Evolutionary conservation across 441 rosid species (phyloP).

Genomic region (Gossypium gossypioides): DNA sequence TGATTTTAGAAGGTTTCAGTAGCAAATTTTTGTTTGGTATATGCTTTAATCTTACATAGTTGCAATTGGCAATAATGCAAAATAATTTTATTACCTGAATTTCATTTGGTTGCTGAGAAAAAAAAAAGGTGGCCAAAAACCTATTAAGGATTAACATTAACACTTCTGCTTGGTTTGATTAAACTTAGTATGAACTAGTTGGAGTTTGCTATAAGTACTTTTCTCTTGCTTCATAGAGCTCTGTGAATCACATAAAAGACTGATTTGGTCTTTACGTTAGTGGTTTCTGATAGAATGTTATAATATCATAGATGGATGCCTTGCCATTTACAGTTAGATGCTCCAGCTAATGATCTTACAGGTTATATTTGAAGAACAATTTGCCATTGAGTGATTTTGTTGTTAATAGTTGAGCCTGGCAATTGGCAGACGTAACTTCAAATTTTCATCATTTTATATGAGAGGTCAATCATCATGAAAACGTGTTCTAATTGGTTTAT

Average conservation of each 20-base stretch:
- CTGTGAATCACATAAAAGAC: not conserved
- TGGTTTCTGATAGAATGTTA: not conserved
- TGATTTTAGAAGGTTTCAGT: constrained; percentile 10
- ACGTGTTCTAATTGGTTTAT: not conserved
- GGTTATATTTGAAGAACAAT: not conserved
- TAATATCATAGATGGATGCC: not conserved
- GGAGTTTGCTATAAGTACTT: not conserved
- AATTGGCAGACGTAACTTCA: constrained; percentile 1
- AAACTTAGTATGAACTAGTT: not conserved
- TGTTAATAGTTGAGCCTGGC: not conserved
- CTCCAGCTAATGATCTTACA: not conserved
- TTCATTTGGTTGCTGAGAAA: not conserved
- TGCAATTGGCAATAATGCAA: constrained; percentile 9
- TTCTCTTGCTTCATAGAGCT: not conserved
- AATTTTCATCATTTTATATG: not conserved
- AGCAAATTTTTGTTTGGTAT: constrained; percentile 11
- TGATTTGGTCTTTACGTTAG: not conserved
- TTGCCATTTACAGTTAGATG: not conserved
- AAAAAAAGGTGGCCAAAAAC: not conserved
- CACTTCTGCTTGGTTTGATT: not conserved
- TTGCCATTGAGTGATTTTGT: not conserved
- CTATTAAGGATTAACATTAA: not conserved
- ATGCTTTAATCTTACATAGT: not conserved
- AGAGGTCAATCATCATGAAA: not conserved
- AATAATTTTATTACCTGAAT: not conserved